Conservation (phyloP, 768 basidiomycete species). For the Leccinellum albellum region DNA sequence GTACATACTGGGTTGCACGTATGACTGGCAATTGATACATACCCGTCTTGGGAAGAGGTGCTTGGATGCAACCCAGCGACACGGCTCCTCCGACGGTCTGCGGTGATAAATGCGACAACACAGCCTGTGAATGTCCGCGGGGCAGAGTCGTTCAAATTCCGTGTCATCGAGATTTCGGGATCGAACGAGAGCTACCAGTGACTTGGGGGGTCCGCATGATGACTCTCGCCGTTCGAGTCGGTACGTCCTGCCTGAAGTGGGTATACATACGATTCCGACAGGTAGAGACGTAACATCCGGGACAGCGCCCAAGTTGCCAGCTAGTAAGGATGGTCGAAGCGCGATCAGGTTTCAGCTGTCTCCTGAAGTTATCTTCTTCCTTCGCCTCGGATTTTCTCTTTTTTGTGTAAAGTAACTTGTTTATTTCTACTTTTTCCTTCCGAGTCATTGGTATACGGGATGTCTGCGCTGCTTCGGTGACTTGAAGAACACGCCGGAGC, state of each 20-base stretch:
- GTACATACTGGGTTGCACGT: not conserved
- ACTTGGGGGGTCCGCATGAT: not conserved
- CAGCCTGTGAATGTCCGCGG: constrained; percentile 4
- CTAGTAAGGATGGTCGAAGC: not conserved
- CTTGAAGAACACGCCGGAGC: not conserved
- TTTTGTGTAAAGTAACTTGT: not conserved
- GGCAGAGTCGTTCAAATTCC: not conserved
- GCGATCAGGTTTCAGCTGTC: constrained; percentile 4
- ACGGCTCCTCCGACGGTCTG: not conserved
- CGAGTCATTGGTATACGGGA: not conserved
- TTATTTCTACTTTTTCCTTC: not conserved
- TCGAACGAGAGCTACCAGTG: not conserved
- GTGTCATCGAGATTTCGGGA: not conserved
- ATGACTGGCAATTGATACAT: not conserved
- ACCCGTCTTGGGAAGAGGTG: not conserved
- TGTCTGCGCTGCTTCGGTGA: not conserved
- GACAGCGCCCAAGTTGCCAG: not conserved
- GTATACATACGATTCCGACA: not conserved
- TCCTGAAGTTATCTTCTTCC: not conserved
- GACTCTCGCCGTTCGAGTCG: not conserved
- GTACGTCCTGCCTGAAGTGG: not conserved
- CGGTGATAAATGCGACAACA: not conserved
- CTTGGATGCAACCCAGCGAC: not conserved
- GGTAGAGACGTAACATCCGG: not conserved
- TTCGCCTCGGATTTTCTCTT: not conserved